Percentiles rank a stretch among this genome's conserved stretches.
phyloP scores from a whole-genome alignment of 1,284 basidiomycete species.

The Heterobasidion occidentale region DNA sequence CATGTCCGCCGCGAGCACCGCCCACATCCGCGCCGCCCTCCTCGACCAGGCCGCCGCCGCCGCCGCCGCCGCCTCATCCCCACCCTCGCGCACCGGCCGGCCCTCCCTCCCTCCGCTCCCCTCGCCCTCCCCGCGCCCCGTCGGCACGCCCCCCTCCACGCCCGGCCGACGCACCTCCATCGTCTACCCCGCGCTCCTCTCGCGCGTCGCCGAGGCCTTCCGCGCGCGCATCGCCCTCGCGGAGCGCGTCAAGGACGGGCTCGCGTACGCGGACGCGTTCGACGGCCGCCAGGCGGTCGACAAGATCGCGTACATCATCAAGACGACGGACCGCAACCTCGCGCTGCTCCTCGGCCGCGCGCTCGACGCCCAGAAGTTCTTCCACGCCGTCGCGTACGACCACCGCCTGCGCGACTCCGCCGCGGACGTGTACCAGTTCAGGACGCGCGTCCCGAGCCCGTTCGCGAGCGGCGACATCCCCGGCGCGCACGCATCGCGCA shows the following conservation, averaged over 20 bases:
- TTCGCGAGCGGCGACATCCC: conserved; percentile 71
- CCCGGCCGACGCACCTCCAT: conserved; percentile 49
- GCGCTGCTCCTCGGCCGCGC: conserved; percentile 92
- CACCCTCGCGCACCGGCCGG: conserved; percentile 5
- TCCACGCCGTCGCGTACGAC: conserved; percentile 99
- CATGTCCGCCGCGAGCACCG: conserved; percentile 54
- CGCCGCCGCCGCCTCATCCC: conserved; percentile 27
- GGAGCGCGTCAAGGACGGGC: conserved; percentile 88
- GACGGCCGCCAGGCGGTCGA: conserved; percentile 96
- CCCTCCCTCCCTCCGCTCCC: conserved; percentile 15
- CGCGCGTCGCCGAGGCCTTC: conserved; percentile 92
- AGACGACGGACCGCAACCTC: conserved; percentile 94
- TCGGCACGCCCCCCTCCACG: neutral
- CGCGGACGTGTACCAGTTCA: conserved; percentile 92
- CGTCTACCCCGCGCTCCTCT: conserved; percentile 92
- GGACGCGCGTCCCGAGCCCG: conserved; percentile 63
- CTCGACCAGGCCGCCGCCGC: conserved; percentile 26
- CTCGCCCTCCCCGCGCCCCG: neutral
- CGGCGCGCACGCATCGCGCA: conserved; percentile 11
- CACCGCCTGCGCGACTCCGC: conserved; percentile 89
- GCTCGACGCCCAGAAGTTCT: conserved; percentile 97
- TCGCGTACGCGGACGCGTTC: conserved; percentile 95
- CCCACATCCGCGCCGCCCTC: conserved; percentile 23
- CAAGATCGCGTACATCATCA: conserved; percentile 95
- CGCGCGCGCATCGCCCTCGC: conserved; percentile 69